Evolutionary conservation across 345 rosid genomes (phyloP), one percentile per base, ranked within the genome.

Genomic region (Toxicodendron radicans): DNA sequence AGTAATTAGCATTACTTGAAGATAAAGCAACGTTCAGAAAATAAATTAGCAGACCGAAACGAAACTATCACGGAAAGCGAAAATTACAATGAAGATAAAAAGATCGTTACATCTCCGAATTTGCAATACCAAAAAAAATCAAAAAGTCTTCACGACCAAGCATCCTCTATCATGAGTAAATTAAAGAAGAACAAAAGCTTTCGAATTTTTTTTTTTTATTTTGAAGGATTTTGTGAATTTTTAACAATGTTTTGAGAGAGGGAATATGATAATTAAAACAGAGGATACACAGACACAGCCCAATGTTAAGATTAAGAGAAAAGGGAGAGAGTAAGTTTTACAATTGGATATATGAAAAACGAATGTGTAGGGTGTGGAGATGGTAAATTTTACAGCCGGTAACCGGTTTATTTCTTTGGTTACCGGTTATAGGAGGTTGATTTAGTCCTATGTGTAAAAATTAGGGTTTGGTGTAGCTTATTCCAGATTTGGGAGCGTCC

Each of bases 351-450:
- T 27, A 27, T 6, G 43, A 38, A 38, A 38, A 38, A 5, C 43
- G 43, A 5, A 5, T 9, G 43, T 38, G 9, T 38, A 62, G 65
- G 75, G 60, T 3, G 70, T 35, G 72, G 79, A 70, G 68, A 51
- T 32, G 57, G 79, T 69, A 14, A 27, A 66, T 72, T 7, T 35
- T 77, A 80, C 82, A 78, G 86, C 76, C 72, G 68, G 67, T 79
- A 76, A 84, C 81, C 88, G 85, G 85, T 87, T 66, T 70, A 59
- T 63, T 72, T 59, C 18, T 32, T 73, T 62, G 62, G 53, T 85
- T 63, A 87, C 91, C 73, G 89, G 88, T 63, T 79, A 66, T 82
- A 75, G 80, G 70, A 85, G 83, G 94, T 89, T 68, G 58, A n/a
- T 58, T 23, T 49, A 53, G 53, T 0, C 27, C 38, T 5, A 5